Base-by-base conservation (phyloP, 371 early-diverging fungal genomes). In the Cokeromyces recurvatus region DNA sequence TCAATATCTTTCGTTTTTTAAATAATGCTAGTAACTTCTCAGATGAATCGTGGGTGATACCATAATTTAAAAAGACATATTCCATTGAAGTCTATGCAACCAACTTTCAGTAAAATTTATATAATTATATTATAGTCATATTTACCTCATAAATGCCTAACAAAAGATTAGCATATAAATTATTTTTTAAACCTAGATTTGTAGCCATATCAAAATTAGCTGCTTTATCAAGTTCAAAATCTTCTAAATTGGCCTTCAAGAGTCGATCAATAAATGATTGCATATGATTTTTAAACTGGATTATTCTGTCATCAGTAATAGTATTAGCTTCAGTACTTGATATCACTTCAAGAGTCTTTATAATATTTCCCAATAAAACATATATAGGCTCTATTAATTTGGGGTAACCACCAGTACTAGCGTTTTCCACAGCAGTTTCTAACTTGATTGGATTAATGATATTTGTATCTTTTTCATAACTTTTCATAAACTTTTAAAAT, bases 211-310 rank as follows among this genome's bases (percentile, higher is more conserved):
- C 78, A 39, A 74, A 78, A 11, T 64, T 79, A 4, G 79, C 62
- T 2, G 77, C 57, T 32, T 77, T 77, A 37, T 81, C 78, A 3
- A 84, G 54, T 20, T 66, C 75, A 51, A 71, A 81, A 27, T 84
- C 82, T 27, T 78, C 78, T 27, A 79, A 48, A 19, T 69, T 73
- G 3, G 61, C 50, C 22, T 63, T 65, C 12, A 53, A 35, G 8
- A 74, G 46, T 4, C 68, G 60, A 27, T 51, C 42, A 1, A 64
- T 43, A 21, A 75, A 46, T 1, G 66, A 68, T 4, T 32, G 29
- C 15, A 62, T 48, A 22, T 46, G 17, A 14, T 37, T 45, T 17
- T 34, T 49, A 32, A 52, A 58, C 17, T 20, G 35, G 10, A 16
- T 10, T 15, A 42, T 38, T 17, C 50, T 24, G 12, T 52, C 36